Conservation (phyloP, 2,329 filamentous ascomycete genomes). For the Penicillium sp. region DNA sequence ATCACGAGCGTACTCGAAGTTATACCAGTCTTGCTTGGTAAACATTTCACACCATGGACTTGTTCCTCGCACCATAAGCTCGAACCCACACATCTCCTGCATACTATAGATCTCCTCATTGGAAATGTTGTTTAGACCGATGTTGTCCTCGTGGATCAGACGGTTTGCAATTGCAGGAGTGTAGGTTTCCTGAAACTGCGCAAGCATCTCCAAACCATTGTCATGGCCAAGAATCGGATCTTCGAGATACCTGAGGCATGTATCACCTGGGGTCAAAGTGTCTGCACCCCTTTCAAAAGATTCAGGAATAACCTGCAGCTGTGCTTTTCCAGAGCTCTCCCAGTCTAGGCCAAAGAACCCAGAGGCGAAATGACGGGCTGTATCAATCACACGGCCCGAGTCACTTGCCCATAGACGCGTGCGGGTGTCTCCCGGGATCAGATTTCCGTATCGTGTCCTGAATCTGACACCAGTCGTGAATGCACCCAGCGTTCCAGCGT, state of each 20-base stretch:
- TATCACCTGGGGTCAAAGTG: constrained; percentile 56
- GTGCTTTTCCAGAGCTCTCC: constrained; percentile 34
- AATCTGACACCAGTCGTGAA: constrained; percentile 56
- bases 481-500: constrained; percentile 54
- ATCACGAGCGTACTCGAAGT: constrained; percentile 60
- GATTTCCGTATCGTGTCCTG: constrained; percentile 52
- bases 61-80: constrained; percentile 52
- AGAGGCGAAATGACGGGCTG: constrained; percentile 54
- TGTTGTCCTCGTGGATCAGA: constrained; percentile 32
- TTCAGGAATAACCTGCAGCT: constrained; percentile 55
- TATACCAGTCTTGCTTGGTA: constrained; percentile 52
- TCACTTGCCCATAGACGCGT: constrained; percentile 56
- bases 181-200: constrained; percentile 49
- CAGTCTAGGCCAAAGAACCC: constrained; percentile 56
- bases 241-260: constrained; percentile 40
- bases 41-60: constrained; percentile 60
- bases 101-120: constrained; percentile 55
- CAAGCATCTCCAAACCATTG: constrained; percentile 50
- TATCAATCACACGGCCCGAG: constrained; percentile 55
- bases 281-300: constrained; percentile 50
- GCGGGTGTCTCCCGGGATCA: constrained; percentile 39
- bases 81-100: constrained; percentile 63
- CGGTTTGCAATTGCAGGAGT: constrained; percentile 47
- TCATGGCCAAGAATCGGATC: constrained; percentile 48
- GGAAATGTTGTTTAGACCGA: constrained; percentile 42